These are phyloP conservation scores for Ascocoryne sarcoides DNA, from an alignment of 2,329 filamentous ascomycete species.

Conservation along the genomic window DNA sequence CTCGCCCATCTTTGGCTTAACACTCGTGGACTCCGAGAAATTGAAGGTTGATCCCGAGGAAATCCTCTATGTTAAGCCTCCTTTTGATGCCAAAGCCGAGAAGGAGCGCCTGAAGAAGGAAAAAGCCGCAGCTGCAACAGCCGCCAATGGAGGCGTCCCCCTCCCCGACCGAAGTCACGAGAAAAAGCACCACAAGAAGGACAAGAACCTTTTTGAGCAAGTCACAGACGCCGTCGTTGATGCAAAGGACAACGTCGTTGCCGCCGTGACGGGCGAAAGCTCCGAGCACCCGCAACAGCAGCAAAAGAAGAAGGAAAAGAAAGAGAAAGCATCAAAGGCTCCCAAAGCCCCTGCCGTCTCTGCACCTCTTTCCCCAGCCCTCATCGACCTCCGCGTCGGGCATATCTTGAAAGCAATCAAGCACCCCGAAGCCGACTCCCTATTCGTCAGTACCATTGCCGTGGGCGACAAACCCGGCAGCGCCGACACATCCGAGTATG, in stretches of 20 bases:
- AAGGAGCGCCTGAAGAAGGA: conserved; percentile 97
- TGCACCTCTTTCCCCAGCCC: conserved; percentile 68
- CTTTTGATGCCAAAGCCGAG: conserved; percentile 84
- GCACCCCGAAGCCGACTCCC: conserved; percentile 92
- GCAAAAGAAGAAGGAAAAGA: conserved; percentile 75
- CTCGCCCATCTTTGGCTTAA: conserved; percentile 63
- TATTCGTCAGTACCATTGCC: conserved; percentile 92
- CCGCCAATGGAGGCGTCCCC: too few species aligned
- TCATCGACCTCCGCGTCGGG: conserved; percentile 92
- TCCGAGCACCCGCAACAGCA: conserved; percentile 28
- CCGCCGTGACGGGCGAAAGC: conserved; percentile 27
- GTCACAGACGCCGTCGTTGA: conserved; percentile 39
- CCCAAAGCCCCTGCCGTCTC: conserved; percentile 58
- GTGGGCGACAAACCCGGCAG: conserved; percentile 80
- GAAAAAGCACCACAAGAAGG: conserved; percentile 36
- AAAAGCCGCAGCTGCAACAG: conserved; percentile 60
- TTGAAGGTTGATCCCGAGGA: conserved; percentile 69
- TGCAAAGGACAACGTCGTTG: conserved; percentile 28
- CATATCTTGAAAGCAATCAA: conserved; percentile 94
- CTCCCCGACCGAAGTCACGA: conserved; percentile 55
- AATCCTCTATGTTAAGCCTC: conserved; percentile 79
- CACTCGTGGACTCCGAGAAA: conserved; percentile 64
- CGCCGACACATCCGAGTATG: conserved; percentile 84
- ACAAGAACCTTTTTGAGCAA: conserved; percentile 43
- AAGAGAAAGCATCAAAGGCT: conserved; percentile 75